Conservation (phyloP, 345 rosid species). For the Schrenkiella parvula region DNA sequence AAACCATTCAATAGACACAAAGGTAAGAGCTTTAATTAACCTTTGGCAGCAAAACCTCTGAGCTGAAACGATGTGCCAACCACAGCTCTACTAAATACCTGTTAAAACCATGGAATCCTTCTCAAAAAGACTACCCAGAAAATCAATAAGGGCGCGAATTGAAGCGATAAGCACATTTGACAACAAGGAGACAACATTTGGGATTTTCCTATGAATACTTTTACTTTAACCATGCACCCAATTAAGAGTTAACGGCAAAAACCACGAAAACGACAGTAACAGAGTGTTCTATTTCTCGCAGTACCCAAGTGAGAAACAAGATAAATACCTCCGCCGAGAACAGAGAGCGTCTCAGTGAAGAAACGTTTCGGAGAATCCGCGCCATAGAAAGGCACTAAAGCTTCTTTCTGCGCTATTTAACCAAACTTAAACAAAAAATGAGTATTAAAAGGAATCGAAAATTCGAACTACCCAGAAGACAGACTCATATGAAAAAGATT, state of each 20-base stretch:
- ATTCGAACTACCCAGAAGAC: slow-evolving; percentile 15
- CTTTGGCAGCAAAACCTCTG: slow-evolving; percentile 60
- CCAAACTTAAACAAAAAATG: neutral
- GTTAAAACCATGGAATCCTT: slow-evolving; percentile 23
- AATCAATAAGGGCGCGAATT: neutral
- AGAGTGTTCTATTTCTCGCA: neutral
- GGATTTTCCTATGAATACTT: neutral
- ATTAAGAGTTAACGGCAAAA: too few species aligned
- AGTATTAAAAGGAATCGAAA: too few species aligned
- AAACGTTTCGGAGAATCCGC: slow-evolving; percentile 49
- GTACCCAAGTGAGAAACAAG: slow-evolving; percentile 9
- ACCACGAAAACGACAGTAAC: slow-evolving; percentile 12
- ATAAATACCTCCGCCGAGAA: slow-evolving; percentile 41
- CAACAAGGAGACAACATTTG: slow-evolving; percentile 13
- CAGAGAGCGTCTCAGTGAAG: slow-evolving; percentile 38
- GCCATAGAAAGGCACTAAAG: slow-evolving; percentile 43
- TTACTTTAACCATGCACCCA: neutral
- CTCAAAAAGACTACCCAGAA: neutral
- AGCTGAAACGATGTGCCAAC: slow-evolving; percentile 50
- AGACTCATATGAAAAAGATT: neutral
- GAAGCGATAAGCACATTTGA: neutral
- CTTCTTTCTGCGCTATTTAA: neutral
- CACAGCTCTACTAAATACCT: slow-evolving; percentile 44
- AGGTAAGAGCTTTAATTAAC: slow-evolving; percentile 32
- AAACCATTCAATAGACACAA: neutral